Conservation (phyloP, 78 protist genomes). For the Creolimax fragrantissima region DNA sequence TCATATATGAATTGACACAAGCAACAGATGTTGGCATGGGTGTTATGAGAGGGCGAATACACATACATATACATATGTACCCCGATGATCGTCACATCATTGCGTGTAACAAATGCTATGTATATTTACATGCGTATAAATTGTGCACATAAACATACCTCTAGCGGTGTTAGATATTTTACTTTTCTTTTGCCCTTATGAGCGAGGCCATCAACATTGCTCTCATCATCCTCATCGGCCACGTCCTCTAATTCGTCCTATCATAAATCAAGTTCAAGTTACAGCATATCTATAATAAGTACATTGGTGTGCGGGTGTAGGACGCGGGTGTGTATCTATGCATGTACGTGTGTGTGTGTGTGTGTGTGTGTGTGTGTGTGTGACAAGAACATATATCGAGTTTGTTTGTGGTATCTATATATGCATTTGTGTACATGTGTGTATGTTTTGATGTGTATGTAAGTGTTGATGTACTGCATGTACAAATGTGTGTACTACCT, state of each 20-base stretch:
- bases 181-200: not conserved
- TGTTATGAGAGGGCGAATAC: too few species aligned
- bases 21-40: too few species aligned
- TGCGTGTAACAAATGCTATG: too few species aligned
- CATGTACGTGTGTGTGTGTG: too few species aligned
- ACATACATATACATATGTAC: too few species aligned
- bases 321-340: not conserved
- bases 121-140: too few species aligned
- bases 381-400: too few species aligned
- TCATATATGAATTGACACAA: too few species aligned
- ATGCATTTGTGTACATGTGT: not conserved
- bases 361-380: too few species aligned
- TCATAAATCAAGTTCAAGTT: not conserved
- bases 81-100: too few species aligned
- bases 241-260: not conserved
- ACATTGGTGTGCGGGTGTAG: not conserved
- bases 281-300: not conserved
- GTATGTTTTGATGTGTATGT: not conserved
- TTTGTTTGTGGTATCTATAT: too few species aligned
- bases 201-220: not conserved
- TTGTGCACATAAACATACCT: too few species aligned
- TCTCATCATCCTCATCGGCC: not conserved
- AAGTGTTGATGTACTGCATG: not conserved
- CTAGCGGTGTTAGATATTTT: not conserved
- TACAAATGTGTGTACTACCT: not conserved